phyloP scores from a whole-genome alignment of 768 basidiomycete genomes.

The Suillus tomentosus region DNA sequence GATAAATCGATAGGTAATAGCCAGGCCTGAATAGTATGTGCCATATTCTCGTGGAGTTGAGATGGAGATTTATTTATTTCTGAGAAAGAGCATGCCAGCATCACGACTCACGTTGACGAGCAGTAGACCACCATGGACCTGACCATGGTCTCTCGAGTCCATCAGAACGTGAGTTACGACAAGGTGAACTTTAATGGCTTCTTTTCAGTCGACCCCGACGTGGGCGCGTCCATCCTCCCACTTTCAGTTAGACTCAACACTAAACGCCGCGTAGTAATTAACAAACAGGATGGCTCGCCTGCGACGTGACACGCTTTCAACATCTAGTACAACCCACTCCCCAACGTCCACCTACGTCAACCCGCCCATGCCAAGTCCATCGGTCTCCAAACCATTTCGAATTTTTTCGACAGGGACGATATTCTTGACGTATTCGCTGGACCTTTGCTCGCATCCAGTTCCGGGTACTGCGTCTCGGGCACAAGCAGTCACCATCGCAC shows the following conservation, averaged over 20 bases:
- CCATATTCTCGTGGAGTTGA: neutral
- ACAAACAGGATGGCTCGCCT: conserved; percentile 28
- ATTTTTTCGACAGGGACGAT: conserved; percentile 81
- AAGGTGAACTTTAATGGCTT: conserved; percentile 3
- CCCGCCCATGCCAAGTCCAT: conserved; percentile 18
- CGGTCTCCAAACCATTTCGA: conserved; percentile 49
- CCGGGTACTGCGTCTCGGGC: conserved; percentile 65
- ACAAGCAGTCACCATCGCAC: conserved; percentile 63
- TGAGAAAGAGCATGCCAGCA: neutral
- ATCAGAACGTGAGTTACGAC: neutral
- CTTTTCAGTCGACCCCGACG: conserved; percentile 6
- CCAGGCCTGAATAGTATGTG: neutral
- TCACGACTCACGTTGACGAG: neutral
- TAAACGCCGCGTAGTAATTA: conserved; percentile 3
- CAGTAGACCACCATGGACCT: neutral
- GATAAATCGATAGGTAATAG: neutral
- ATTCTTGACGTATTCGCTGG: conserved; percentile 74
- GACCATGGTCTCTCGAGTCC: conserved; percentile 1
- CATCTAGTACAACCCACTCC: neutral
- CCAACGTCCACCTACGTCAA: conserved; percentile 11
- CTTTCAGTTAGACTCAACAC: conserved; percentile 6
- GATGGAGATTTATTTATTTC: neutral
- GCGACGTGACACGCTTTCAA: conserved; percentile 24
- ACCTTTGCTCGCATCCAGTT: conserved; percentile 58
- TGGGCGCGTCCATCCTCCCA: neutral